Conservation (phyloP, 495 filamentous ascomycete genomes). For the Penicillium samsonianum region DNA sequence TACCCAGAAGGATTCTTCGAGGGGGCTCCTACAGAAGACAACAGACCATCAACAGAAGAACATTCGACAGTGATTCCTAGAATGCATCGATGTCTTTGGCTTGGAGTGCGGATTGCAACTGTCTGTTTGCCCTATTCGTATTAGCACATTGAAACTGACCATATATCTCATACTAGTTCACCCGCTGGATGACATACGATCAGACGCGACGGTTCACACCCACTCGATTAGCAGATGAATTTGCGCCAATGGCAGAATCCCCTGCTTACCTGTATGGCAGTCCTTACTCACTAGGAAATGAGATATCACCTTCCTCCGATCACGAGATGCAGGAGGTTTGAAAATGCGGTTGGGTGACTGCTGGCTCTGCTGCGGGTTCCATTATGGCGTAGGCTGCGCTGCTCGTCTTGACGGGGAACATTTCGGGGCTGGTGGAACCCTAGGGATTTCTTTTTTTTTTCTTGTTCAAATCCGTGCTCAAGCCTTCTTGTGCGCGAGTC, state of each 20-base stretch:
- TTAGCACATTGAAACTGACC: neutral
- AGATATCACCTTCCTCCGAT: neutral
- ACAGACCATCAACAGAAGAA: slow-evolving; percentile 55
- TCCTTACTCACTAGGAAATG: neutral
- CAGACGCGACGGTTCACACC: slow-evolving; percentile 28
- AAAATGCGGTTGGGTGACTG: slow-evolving; percentile 5
- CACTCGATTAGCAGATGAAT: slow-evolving; percentile 32
- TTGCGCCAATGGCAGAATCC: slow-evolving; percentile 26
- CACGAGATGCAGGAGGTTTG: slow-evolving; percentile 17
- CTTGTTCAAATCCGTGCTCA: neutral
- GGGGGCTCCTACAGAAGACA: slow-evolving; percentile 69
- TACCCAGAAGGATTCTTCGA: slow-evolving; percentile 72
- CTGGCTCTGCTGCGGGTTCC: neutral
- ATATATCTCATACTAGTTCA: slow-evolving; percentile 29
- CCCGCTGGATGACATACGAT: slow-evolving; percentile 46
- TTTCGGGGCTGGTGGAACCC: slow-evolving; percentile 1
- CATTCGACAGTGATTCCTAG: neutral
- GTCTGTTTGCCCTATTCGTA: slow-evolving; percentile 29
- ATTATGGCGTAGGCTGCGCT: neutral
- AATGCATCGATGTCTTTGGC: slow-evolving; percentile 8
- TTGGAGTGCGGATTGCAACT: slow-evolving; percentile 38
- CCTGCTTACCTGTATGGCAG: slow-evolving; percentile 21
- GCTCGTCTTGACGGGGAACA: neutral
- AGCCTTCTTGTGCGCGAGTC: neutral
- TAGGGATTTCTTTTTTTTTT: neutral